Conservation (phyloP, 495 filamentous ascomycete species). For the Melanomma pulvis-pyrius region DNA sequence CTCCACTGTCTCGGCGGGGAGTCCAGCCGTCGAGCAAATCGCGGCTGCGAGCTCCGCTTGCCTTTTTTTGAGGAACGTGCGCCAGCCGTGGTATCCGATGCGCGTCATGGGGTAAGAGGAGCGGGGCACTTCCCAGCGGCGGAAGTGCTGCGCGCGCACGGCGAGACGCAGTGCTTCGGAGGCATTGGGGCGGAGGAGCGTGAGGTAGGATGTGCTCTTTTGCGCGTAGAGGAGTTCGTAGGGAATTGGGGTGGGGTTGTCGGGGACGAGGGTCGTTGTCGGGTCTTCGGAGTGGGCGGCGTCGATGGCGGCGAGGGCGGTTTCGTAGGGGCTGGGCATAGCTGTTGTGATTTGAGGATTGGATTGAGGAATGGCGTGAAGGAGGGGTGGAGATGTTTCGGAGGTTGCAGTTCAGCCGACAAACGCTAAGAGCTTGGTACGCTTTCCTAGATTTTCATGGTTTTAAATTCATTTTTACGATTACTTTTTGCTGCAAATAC, state of each 20-base stretch:
- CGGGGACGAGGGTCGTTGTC: constrained; percentile 47
- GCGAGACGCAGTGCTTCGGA: constrained; percentile 69
- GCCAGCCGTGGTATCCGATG: constrained; percentile 75
- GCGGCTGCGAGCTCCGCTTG: constrained; percentile 64
- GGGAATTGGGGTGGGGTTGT: constrained; percentile 50
- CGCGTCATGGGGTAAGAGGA: constrained; percentile 68
- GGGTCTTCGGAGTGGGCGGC: constrained; percentile 73
- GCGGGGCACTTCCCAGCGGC: constrained; percentile 79
- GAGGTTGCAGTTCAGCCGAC: too few relatives aligned
- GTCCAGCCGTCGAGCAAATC: constrained; percentile 59
- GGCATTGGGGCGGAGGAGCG: constrained; percentile 56
- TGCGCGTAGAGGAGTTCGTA: constrained; percentile 81
- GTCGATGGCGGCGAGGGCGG: constrained; percentile 68
- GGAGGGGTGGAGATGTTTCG: too few relatives aligned
- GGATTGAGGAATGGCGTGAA: too few relatives aligned
- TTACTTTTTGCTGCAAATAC: too few relatives aligned
- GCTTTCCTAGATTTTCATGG: too few relatives aligned
- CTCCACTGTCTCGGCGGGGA: constrained; percentile 51
- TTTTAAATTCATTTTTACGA: too few relatives aligned
- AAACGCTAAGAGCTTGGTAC: too few relatives aligned
- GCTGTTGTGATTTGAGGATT: background rate
- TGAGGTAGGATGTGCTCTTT: constrained; percentile 73
- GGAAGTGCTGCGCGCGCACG: constrained; percentile 79
- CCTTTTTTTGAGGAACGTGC: constrained; percentile 66
- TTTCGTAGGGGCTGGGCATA: constrained; percentile 35